phyloP scores from a whole-genome alignment of 1,284 basidiomycete genomes.

The Ustilago loliicola region DNA sequence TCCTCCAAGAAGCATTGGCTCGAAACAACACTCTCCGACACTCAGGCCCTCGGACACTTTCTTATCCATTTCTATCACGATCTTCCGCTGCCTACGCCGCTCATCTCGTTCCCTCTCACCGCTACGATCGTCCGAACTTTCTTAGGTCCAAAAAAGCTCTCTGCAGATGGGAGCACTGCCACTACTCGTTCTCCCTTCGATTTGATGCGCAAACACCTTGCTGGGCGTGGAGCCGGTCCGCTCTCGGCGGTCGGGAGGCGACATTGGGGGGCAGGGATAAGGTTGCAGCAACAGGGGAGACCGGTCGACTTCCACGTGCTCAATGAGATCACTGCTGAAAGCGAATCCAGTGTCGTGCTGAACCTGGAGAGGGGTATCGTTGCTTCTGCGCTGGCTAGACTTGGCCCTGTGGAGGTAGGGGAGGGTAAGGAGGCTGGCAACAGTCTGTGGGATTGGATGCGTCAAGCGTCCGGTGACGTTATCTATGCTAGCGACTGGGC shows the following conservation, averaged over 20 bases:
- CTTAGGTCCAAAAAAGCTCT: not conserved
- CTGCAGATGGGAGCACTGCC: conserved; percentile 4
- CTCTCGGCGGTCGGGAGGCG: not conserved
- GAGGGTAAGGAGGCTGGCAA: not conserved
- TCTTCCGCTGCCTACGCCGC: not conserved
- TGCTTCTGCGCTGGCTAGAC: not conserved
- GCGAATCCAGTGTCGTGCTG: not conserved
- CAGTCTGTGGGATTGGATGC: conserved; percentile 7
- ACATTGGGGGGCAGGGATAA: not conserved
- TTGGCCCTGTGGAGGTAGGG: not conserved
- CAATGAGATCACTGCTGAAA: not conserved
- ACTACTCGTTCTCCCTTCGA: conserved; percentile 5
- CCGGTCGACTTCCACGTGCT: not conserved
- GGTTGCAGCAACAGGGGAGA: not conserved
- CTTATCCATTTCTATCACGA: conserved; percentile 10
- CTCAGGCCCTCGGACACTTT: not conserved
- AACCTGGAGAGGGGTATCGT: not conserved
- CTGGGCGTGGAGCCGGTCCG: not conserved
- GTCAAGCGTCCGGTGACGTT: not conserved
- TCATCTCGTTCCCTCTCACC: not conserved
- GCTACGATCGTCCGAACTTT: not conserved
- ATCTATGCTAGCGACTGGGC: not conserved
- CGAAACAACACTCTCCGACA: conserved; percentile 5
- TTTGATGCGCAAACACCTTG: not conserved
- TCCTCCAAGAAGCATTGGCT: not conserved